Conservation (phyloP, 1,139 yeast genomes). For the Kazachstania sp. region DNA sequence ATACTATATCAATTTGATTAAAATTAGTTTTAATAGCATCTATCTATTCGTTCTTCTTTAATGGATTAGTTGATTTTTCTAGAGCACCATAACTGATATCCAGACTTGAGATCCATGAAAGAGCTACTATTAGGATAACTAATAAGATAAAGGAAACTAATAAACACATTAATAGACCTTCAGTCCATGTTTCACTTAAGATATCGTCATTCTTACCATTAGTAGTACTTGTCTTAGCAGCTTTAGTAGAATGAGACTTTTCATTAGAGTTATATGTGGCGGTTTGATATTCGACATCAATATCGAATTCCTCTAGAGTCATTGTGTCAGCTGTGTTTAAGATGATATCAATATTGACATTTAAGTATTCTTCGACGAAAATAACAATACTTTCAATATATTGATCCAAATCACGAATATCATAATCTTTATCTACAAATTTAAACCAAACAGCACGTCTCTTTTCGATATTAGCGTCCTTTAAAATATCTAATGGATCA, state of each 20-base stretch:
- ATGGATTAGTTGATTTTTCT: slow-evolving; percentile 56
- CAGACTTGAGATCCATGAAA: slow-evolving; percentile 53
- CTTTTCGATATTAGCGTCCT: slow-evolving; percentile 13
- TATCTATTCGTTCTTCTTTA: slow-evolving; percentile 42
- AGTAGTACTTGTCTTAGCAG: slow-evolving; percentile 5
- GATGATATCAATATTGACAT: slow-evolving; percentile 14
- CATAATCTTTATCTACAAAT: slow-evolving; percentile 17
- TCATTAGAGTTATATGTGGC: neutral
- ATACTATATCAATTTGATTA: too few relatives aligned
- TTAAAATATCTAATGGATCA: slow-evolving; percentile 15
- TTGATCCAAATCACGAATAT: slow-evolving; percentile 18
- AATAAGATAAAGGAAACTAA: slow-evolving; percentile 50
- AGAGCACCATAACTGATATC: slow-evolving; percentile 63
- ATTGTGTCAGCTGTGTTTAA: slow-evolving; percentile 10
- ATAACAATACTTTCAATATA: slow-evolving; percentile 19
- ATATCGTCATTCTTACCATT: slow-evolving; percentile 14
- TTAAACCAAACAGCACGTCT: slow-evolving; percentile 18
- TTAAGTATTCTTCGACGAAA: slow-evolving; percentile 19
- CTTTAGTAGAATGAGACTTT: neutral
- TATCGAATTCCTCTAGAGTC: slow-evolving; percentile 6
- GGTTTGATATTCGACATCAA: neutral
- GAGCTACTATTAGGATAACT: slow-evolving; percentile 44
- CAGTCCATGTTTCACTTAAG: slow-evolving; percentile 30
- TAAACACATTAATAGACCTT: slow-evolving; percentile 57
- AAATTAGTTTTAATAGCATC: too few relatives aligned